A percentile compares a stretch with the other conserved stretches of the same genome.
These are phyloP conservation scores for Hypomontagnella submonticulosa DNA, from an alignment of 495 filamentous ascomycete genomes.

Conservation along the genomic window DNA sequence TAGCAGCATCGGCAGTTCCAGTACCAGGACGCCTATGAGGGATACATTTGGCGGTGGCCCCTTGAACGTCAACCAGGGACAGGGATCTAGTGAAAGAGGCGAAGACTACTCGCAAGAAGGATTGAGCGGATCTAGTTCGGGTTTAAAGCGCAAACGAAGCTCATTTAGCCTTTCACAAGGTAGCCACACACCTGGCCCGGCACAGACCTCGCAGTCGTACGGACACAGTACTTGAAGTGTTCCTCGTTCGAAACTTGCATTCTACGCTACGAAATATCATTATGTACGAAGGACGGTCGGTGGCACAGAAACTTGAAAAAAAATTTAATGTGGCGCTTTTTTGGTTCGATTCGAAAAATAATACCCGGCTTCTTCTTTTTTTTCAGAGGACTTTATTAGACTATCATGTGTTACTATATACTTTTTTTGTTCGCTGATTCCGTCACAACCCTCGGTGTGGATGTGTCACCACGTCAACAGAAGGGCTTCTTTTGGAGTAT, in stretches of 20 bases:
- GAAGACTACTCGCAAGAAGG: slow-evolving; percentile 56
- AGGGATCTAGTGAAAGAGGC: slow-evolving; percentile 48
- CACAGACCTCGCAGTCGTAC: slow-evolving; percentile 46
- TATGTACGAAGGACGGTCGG: slow-evolving; percentile 20
- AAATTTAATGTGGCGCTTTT: slow-evolving; percentile 23
- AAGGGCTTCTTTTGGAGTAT: slow-evolving; percentile 31
- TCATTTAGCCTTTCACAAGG: slow-evolving; percentile 51
- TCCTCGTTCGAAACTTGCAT: slow-evolving; percentile 6
- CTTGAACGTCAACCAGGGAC: slow-evolving; percentile 50
- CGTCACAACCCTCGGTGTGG: slow-evolving; percentile 38
- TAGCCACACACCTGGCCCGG: slow-evolving; percentile 38
- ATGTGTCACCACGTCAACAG: slow-evolving; percentile 25
- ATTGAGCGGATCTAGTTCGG: slow-evolving; percentile 44
- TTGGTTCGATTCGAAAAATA: slow-evolving; percentile 40
- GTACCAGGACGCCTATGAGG: slow-evolving; percentile 57
- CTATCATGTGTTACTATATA: slow-evolving; percentile 45
- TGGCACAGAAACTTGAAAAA: slow-evolving; percentile 34
- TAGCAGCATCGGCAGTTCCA: slow-evolving; percentile 52
- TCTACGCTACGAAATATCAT: slow-evolving; percentile 7
- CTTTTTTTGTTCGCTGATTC: slow-evolving; percentile 18
- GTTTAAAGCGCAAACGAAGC: slow-evolving; percentile 63
- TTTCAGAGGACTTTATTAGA: slow-evolving; percentile 36
- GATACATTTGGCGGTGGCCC: slow-evolving; percentile 58
- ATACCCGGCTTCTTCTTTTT: slow-evolving; percentile 33
- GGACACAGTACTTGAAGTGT: slow-evolving; percentile 42